phyloP scores from a whole-genome alignment of 768 basidiomycete genomes.

The Lactarius indigo region DNA sequence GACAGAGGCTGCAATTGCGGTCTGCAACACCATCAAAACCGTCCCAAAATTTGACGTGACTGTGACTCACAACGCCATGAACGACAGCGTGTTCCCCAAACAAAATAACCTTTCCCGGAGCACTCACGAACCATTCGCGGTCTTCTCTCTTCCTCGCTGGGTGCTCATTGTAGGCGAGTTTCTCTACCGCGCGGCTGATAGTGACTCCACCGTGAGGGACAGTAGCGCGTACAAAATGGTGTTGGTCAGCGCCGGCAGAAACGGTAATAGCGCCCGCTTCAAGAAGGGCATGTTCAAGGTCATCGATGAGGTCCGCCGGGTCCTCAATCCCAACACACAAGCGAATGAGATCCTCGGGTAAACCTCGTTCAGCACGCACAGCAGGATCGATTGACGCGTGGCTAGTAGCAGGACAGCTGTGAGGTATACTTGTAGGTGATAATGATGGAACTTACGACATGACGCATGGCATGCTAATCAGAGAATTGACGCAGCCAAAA shows the following conservation, averaged over 20 bases:
- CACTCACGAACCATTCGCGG: slow-evolving; percentile 82
- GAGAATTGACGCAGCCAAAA: slow-evolving; percentile 95
- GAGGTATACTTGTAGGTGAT: slow-evolving; percentile 11
- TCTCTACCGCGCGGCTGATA: slow-evolving; percentile 63
- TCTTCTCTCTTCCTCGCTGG: slow-evolving; percentile 34
- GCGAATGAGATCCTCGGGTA: slow-evolving; percentile 98
- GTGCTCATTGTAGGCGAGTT: slow-evolving; percentile 45
- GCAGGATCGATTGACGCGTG: slow-evolving; percentile 98
- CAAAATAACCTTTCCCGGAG: slow-evolving; percentile 96
- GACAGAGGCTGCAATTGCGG: slow-evolving; percentile 92
- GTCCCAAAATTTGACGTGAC: slow-evolving; percentile 13
- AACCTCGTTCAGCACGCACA: slow-evolving; percentile 89
- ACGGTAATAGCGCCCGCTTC: slow-evolving; percentile 84
- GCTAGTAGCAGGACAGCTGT: slow-evolving; percentile 38
- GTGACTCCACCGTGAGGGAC: slow-evolving; percentile 33
- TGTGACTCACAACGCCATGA: slow-evolving; percentile 79
- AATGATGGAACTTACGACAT: slow-evolving; percentile 80
- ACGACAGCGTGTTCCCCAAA: slow-evolving; percentile 99
- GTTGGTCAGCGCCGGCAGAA: slow-evolving; percentile 44
- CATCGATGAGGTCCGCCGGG: slow-evolving; percentile 86
- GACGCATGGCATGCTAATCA: slow-evolving; percentile 98
- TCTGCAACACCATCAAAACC: slow-evolving; percentile 42
- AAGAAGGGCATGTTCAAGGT: slow-evolving; percentile 88
- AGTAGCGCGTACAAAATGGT: slow-evolving; percentile 47
- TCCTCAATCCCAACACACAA: slow-evolving; percentile 99